These are phyloP conservation scores for Penicillium flavigenum DNA, from an alignment of 495 filamentous ascomycete species.

Conservation along the genomic window DNA sequence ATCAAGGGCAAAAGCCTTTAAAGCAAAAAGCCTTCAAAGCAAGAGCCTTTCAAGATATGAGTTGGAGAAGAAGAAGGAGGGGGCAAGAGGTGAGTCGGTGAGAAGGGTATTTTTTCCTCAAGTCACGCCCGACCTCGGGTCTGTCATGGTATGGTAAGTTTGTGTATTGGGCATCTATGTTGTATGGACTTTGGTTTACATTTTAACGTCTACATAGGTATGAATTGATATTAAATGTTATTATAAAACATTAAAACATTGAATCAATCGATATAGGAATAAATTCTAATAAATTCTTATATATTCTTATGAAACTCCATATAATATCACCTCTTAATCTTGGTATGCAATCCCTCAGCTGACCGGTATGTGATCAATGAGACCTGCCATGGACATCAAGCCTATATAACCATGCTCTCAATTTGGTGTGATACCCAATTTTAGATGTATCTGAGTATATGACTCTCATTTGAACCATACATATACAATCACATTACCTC, in stretches of 20 bases:
- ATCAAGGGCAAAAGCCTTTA: conserved; percentile 32
- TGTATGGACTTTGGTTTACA: too few relatives aligned
- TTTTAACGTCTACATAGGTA: too few relatives aligned
- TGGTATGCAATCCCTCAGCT: background rate
- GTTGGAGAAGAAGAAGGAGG: conserved; percentile 3
- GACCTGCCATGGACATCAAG: background rate
- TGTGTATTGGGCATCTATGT: conserved; percentile 21
- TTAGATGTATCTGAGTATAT: background rate
- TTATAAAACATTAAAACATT: too few relatives aligned
- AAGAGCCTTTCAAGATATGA: too few relatives aligned
- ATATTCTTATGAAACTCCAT: background rate
- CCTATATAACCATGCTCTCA: background rate
- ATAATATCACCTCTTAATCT: background rate
- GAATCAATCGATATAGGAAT: too few relatives aligned
- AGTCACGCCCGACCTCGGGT: conserved; percentile 14
- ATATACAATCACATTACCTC: background rate
- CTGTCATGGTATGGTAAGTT: conserved; percentile 16
- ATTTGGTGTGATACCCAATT: background rate
- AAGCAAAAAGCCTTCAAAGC: conserved; percentile 1
- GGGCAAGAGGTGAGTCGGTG: conserved; percentile 31
- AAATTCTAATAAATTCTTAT: background rate
- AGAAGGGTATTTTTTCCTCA: conserved; percentile 25
- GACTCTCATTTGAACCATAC: background rate
- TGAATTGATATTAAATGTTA: too few relatives aligned
- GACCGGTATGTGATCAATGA: background rate